Evolutionary conservation across 2,329 filamentous ascomycete genomes (phyloP).

Genomic region (Xylariaceae sp.): DNA sequence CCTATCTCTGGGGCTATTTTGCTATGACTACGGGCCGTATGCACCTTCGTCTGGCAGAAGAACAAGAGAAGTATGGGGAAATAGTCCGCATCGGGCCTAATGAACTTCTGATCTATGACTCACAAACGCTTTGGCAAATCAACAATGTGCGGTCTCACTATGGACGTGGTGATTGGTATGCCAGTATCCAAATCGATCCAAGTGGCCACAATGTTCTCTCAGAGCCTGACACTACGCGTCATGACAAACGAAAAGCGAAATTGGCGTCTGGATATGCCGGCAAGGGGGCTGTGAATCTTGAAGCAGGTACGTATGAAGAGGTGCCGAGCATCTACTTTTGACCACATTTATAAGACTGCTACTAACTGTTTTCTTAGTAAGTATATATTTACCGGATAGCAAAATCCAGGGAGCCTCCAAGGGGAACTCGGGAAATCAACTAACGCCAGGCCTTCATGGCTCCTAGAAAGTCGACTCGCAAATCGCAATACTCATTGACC

Average conservation of each 20-base stretch:
- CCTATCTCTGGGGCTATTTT: conserved; percentile 27
- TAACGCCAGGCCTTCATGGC: too few species aligned
- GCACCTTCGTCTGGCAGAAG: conserved; percentile 17
- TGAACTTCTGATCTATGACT: conserved; percentile 25
- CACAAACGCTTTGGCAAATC: conserved; percentile 26
- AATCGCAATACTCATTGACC: conserved; percentile 20
- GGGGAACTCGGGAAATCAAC: too few species aligned
- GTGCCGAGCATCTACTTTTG: too few species aligned
- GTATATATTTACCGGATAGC: too few species aligned
- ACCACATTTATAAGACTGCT: too few species aligned
- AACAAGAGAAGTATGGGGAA: conserved; percentile 28
- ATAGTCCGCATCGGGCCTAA: conserved; percentile 30
- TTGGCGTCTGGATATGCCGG: conserved; percentile 27
- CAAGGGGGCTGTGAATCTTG: conserved; percentile 26
- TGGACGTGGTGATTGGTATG: conserved; percentile 26
- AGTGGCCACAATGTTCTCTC: conserved; percentile 26
- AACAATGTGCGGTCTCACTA: conserved; percentile 29
- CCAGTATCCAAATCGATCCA: conserved; percentile 26
- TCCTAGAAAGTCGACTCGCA: conserved; percentile 22
- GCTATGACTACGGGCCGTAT: conserved; percentile 19
- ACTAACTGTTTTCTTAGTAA: too few species aligned
- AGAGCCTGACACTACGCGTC: conserved; percentile 21
- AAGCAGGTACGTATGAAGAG: conserved; percentile 7
- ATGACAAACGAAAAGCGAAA: conserved; percentile 30
- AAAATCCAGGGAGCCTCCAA: too few species aligned